phyloP scores from a whole-genome alignment of 495 filamentous ascomycete species.

The Trypethelium eluteriae region DNA sequence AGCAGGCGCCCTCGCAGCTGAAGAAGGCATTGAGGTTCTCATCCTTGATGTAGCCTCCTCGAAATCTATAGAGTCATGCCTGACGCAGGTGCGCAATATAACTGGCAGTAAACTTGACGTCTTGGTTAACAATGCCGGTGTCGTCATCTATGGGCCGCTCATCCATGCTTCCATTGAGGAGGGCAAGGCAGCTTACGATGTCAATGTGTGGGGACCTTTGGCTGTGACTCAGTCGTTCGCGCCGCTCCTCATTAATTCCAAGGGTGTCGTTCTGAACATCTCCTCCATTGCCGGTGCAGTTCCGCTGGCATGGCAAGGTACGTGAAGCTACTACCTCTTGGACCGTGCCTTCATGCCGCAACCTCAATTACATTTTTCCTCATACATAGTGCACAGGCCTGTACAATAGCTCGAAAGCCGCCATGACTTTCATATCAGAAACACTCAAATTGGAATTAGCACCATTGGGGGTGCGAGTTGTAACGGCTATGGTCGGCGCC shows the following conservation, averaged over 20 bases:
- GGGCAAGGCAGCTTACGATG: conserved; percentile 35
- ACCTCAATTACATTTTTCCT: neutral
- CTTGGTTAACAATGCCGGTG: conserved; percentile 24
- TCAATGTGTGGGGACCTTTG: conserved; percentile 39
- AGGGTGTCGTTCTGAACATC: conserved; percentile 31
- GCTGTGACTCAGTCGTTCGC: conserved; percentile 38
- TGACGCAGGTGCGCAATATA: neutral
- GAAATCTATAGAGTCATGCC: conserved; percentile 29
- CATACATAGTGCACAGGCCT: neutral
- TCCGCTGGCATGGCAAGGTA: conserved; percentile 17
- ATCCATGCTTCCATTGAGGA: conserved; percentile 17
- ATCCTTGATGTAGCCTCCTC: conserved; percentile 35
- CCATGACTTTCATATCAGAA: conserved; percentile 9
- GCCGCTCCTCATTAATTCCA: conserved; percentile 38
- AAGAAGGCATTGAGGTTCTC: conserved; percentile 31
- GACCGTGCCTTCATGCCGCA: neutral
- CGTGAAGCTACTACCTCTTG: conserved; percentile 5
- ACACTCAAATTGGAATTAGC: conserved; percentile 18
- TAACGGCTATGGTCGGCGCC: conserved; percentile 14
- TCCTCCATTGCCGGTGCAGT: conserved; percentile 13
- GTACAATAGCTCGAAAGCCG: conserved; percentile 9
- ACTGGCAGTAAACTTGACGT: conserved; percentile 17
- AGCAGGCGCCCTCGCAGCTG: conserved; percentile 26
- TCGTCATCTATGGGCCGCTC: conserved; percentile 5
- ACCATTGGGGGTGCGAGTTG: conserved; percentile 14